Percentiles rank a stretch among this genome's conserved stretches.
Evolutionary conservation across 2,329 filamentous ascomycete species (phyloP).

Genomic region (Cladophialophora exuberans): DNA sequence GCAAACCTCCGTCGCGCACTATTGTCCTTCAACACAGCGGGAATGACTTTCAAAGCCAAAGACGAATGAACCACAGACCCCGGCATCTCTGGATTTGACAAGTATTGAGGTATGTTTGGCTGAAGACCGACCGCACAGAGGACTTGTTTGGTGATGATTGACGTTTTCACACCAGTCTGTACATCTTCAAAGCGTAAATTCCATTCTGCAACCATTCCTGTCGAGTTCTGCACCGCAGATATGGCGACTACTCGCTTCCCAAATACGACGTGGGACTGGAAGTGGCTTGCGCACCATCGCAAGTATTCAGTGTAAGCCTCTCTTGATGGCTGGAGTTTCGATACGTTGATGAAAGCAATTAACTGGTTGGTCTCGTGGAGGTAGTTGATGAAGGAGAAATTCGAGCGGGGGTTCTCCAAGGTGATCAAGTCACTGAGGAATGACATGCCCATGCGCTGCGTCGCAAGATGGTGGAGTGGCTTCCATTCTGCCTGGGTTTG

Average conservation of each 20-base stretch:
- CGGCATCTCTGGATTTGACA: slow-evolving; percentile 5
- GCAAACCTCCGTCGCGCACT: slow-evolving; percentile 15
- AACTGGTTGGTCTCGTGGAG: slow-evolving; percentile 28
- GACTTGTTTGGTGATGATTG: slow-evolving; percentile 23
- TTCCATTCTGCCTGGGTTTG: slow-evolving; percentile 22
- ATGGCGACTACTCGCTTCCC: slow-evolving; percentile 15
- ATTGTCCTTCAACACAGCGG: slow-evolving; percentile 7
- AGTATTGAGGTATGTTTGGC: slow-evolving; percentile 15
- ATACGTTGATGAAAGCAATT: slow-evolving; percentile 24
- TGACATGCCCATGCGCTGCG: slow-evolving; percentile 22
- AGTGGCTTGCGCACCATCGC: slow-evolving; percentile 26
- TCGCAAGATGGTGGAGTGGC: slow-evolving; percentile 17
- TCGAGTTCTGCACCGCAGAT: slow-evolving; percentile 11
- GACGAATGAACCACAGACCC: slow-evolving; percentile 24
- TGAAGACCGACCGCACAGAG: slow-evolving; percentile 21
- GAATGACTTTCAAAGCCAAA: slow-evolving; percentile 12
- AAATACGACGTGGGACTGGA: slow-evolving; percentile 18
- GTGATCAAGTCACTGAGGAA: slow-evolving; percentile 32
- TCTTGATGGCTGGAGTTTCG: slow-evolving; percentile 21
- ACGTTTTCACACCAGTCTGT: slow-evolving; percentile 15
- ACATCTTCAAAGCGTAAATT: slow-evolving; percentile 19
- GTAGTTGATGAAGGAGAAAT: slow-evolving; percentile 32
- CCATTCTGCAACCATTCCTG: slow-evolving; percentile 19
- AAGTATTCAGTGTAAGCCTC: slow-evolving; percentile 28
- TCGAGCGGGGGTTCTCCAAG: slow-evolving; percentile 29